phyloP scores from a whole-genome alignment of 139 green algal genomes.

The Astrephomene gubernaculifera region DNA sequence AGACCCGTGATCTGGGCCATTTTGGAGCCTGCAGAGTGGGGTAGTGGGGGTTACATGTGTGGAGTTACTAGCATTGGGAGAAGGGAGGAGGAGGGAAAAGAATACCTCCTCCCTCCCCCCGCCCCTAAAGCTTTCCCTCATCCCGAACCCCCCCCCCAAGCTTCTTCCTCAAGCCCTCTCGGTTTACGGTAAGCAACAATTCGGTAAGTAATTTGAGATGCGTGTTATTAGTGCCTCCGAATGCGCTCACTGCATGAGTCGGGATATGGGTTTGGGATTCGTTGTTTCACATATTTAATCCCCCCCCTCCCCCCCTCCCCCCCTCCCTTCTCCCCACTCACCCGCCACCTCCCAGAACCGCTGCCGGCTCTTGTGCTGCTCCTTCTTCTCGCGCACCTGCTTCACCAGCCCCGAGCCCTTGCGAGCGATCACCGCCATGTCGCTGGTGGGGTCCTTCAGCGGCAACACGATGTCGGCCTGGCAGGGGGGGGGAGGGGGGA shows the following conservation, averaged over 20 bases:
- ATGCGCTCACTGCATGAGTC: too few relatives aligned
- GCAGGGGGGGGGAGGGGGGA: not conserved
- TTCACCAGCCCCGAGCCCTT: slow-evolving; percentile 69
- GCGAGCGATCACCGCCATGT: slow-evolving; percentile 96
- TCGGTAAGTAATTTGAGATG: too few relatives aligned
- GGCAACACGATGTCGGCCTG: slow-evolving; percentile 87
- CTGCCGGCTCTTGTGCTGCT: slow-evolving; percentile 87
- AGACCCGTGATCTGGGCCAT: slow-evolving; percentile 95
- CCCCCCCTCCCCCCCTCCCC: not conserved
- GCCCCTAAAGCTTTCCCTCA: not conserved
- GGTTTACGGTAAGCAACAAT: too few relatives aligned
- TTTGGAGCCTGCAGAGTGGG: slow-evolving; percentile 73
- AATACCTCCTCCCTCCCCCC: too few relatives aligned
- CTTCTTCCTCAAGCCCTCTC: too few relatives aligned
- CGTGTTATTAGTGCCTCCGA: too few relatives aligned
- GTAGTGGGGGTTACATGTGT: too few relatives aligned
- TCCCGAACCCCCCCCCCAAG: too few relatives aligned
- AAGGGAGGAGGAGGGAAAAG: too few relatives aligned
- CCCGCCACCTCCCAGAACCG: slow-evolving; percentile 98
- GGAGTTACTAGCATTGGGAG: too few relatives aligned
- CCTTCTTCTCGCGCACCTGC: slow-evolving; percentile 90
- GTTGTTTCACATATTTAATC: too few relatives aligned
- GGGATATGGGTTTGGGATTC: too few relatives aligned
- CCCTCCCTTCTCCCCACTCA: not conserved
- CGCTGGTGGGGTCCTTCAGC: slow-evolving; percentile 93